Conservation (phyloP, 768 basidiomycete species). For the Fomitopsis serialis region DNA sequence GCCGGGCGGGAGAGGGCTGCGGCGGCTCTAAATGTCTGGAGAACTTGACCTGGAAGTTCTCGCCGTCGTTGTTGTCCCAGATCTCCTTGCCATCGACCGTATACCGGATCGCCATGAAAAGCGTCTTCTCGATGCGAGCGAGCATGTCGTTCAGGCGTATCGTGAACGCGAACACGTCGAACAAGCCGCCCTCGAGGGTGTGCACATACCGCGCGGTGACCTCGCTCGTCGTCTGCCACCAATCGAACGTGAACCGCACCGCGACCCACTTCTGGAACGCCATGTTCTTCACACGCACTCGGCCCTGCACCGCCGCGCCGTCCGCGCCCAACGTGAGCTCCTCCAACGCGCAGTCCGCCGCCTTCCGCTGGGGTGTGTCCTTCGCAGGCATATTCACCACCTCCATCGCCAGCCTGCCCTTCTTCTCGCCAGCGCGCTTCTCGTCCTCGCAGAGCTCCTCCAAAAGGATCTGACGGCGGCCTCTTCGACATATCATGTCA, state of each 20-base stretch:
- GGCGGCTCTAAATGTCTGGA: too few species aligned
- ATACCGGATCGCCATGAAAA: constrained; percentile 76
- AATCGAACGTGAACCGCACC: constrained; percentile 88
- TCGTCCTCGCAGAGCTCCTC: too few species aligned
- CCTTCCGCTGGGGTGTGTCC: constrained; percentile 1
- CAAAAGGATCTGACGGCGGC: too few species aligned
- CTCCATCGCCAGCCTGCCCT: constrained; percentile 21
- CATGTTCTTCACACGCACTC: constrained; percentile 76
- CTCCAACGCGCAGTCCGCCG: constrained; percentile 50
- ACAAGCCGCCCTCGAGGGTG: constrained; percentile 28
- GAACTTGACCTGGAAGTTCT: constrained; percentile 79
- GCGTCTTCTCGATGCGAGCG: constrained; percentile 70
- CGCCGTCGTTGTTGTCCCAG: constrained; percentile 87
- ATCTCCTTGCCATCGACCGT: constrained; percentile 66
- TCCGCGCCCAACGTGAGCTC: constrained; percentile 47
- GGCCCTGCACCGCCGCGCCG: constrained; percentile 57
- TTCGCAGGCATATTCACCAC: constrained; percentile 13
- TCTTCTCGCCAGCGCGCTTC: too few species aligned
- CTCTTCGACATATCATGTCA: too few species aligned
- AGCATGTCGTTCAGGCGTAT: constrained; percentile 78
- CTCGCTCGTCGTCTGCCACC: constrained; percentile 95
- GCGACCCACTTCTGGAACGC: constrained; percentile 85
- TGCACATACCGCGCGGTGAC: constrained; percentile 72
- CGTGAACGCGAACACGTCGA: constrained; percentile 74
- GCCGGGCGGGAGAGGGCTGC: constrained; percentile 14